Evolutionary conservation across 306 rosid genomes (phyloP).

Genomic region (Mucuna pruriens): DNA sequence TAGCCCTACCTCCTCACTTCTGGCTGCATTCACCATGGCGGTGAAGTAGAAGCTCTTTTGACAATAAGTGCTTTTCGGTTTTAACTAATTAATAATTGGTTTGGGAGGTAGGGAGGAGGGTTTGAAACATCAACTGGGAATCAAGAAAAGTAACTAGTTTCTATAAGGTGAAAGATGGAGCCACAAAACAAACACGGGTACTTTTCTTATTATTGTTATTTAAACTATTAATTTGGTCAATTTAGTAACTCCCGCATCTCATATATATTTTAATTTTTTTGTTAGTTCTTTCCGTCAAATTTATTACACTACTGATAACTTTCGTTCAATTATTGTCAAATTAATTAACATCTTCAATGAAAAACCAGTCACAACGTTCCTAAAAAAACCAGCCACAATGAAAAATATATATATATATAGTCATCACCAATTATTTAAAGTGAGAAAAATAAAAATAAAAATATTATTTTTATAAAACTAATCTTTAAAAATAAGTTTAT

Average conservation of each 20-base stretch:
- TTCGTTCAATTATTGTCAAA: not conserved
- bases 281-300: not conserved
- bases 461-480: too few relatives aligned
- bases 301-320: not conserved
- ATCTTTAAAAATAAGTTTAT: too few relatives aligned
- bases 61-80: not conserved
- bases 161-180: not conserved
- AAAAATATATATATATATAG: too few relatives aligned
- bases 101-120: not conserved
- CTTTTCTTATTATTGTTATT: not conserved
- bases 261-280: not conserved
- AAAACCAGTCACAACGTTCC: too few relatives aligned
- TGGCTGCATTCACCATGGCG: too few relatives aligned
- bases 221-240: not conserved
- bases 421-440: too few relatives aligned
- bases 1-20: not conserved
- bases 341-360: not conserved
- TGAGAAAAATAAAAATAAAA: too few relatives aligned
- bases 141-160: not conserved
- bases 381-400: too few relatives aligned
- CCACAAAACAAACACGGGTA: not conserved
- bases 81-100: not conserved
- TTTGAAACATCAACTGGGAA: not conserved
- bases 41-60: not conserved
- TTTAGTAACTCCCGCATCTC: not conserved